Conservation (phyloP, 2,329 filamentous ascomycete genomes). For the Tothia fuscella region DNA sequence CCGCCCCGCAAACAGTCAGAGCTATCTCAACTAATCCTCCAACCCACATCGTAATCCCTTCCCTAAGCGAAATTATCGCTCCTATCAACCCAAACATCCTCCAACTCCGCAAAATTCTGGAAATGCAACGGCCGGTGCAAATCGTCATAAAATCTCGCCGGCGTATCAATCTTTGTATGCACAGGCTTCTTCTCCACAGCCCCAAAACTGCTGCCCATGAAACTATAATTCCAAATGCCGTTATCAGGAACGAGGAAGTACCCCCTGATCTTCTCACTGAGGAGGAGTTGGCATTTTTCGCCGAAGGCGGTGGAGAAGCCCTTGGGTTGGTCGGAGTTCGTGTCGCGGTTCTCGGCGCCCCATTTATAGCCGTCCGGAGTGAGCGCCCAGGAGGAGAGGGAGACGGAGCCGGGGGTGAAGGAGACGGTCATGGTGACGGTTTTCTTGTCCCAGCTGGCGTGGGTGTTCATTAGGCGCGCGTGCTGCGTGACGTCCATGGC, state of each 20-base stretch:
- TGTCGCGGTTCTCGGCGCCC: conserved; percentile 93
- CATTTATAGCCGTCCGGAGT: conserved; percentile 91
- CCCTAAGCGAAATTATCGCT: conserved; percentile 65
- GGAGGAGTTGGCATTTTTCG: conserved; percentile 84
- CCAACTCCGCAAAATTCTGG: conserved; percentile 91
- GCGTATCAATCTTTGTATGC: conserved; percentile 88
- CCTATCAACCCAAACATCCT: conserved; percentile 92
- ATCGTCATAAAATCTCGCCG: conserved; percentile 77
- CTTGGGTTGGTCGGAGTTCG: conserved; percentile 80
- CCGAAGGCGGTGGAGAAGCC: conserved; percentile 90
- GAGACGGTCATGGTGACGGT: conserved; percentile 91
- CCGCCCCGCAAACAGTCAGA: too few relatives aligned
- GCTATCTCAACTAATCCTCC: too few relatives aligned
- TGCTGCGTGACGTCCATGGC: conserved; percentile 91
- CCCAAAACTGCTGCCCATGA: conserved; percentile 84
- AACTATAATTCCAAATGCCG: conserved; percentile 92
- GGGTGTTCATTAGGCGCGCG: conserved; percentile 73
- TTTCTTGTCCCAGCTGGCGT: conserved; percentile 74
- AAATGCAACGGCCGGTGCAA: conserved; percentile 90
- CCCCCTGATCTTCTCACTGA: conserved; percentile 86
- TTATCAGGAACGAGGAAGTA: conserved; percentile 94
- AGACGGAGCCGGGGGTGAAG: conserved; percentile 94
- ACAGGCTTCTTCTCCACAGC: conserved; percentile 82
- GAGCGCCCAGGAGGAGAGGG: conserved; percentile 83
- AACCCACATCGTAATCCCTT: too few relatives aligned